Percentiles rank a stretch among this genome's conserved stretches.
Evolutionary conservation across 345 rosid species (phyloP).

Genomic region (Pugionium dolabratum): DNA sequence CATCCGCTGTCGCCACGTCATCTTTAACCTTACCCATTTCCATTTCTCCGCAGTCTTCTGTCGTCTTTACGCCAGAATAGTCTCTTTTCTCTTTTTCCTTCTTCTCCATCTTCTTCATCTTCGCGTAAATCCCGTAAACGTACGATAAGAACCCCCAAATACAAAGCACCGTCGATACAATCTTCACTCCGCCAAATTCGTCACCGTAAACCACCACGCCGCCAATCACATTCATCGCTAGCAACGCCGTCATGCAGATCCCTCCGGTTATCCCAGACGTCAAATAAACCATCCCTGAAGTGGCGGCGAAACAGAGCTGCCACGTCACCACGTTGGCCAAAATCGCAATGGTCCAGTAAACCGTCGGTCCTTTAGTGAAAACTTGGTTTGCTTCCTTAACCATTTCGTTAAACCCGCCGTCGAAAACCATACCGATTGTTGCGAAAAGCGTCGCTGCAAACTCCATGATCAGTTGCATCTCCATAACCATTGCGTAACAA

Average conservation of each 20-base stretch:
- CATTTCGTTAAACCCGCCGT: slow-evolving; percentile 59
- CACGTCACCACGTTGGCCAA: slow-evolving; percentile 63
- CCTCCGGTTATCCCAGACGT: slow-evolving; percentile 86
- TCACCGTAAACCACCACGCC: slow-evolving; percentile 76
- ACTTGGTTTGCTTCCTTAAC: slow-evolving; percentile 43
- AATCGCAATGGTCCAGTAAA: slow-evolving; percentile 48
- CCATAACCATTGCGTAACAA: slow-evolving; percentile 77
- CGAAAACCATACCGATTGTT: slow-evolving; percentile 51
- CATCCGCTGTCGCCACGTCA: slow-evolving; percentile 42
- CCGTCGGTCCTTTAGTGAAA: slow-evolving; percentile 51
- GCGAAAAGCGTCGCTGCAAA: slow-evolving; percentile 57
- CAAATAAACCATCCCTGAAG: slow-evolving; percentile 86
- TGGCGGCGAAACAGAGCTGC: slow-evolving; percentile 91
- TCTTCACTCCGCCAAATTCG: slow-evolving; percentile 71
- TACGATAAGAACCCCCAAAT: slow-evolving; percentile 84
- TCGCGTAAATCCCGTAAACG: slow-evolving; percentile 66
- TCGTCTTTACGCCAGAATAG: slow-evolving; percentile 20
- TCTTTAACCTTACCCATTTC: slow-evolving; percentile 34
- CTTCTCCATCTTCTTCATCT: slow-evolving; percentile 35
- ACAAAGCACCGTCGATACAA: slow-evolving; percentile 74
- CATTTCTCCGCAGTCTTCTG: slow-evolving; percentile 19
- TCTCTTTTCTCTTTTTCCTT: slow-evolving; percentile 5
- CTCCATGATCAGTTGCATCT: slow-evolving; percentile 85
- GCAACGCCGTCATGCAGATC: slow-evolving; percentile 85
- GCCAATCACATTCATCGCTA: slow-evolving; percentile 76